A percentile compares a stretch with the other conserved stretches of the same genome.
Conservation (phyloP, 352 stramenopile species). For the Phytophthora tentaculata region DNA sequence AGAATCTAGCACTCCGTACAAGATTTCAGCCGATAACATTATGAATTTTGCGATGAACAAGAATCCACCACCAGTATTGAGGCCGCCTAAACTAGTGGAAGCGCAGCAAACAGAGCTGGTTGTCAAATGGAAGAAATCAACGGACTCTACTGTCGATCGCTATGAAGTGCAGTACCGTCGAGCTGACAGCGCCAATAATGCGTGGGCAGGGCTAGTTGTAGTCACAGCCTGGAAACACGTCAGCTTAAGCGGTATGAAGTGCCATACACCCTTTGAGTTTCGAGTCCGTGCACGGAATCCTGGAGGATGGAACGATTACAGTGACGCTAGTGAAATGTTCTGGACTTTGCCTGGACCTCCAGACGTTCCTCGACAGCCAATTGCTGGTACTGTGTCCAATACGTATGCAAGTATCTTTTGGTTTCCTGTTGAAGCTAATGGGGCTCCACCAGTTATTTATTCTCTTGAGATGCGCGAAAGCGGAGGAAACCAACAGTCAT, state of each 20-base stretch:
- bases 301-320: constrained; percentile 76
- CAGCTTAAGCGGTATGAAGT: constrained; percentile 49
- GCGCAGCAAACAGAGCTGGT: constrained; percentile 57
- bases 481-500: constrained; percentile 27
- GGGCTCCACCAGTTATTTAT: constrained; percentile 67
- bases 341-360: constrained; percentile 68
- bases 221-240: constrained; percentile 49
- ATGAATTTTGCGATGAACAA: constrained; percentile 60
- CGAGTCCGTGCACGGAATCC: constrained; percentile 71
- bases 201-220: constrained; percentile 52
- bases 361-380: constrained; percentile 46
- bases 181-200: constrained; percentile 52
- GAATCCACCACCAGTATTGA: constrained; percentile 36
- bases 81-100: constrained; percentile 53
- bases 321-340: constrained; percentile 48
- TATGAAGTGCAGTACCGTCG: constrained; percentile 78
- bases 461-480: constrained; percentile 62
- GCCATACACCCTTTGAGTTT: constrained; percentile 63
- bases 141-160: constrained; percentile 68
- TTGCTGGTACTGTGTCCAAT: constrained; percentile 65
- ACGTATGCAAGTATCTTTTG: constrained; percentile 80
- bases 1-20: constrained; percentile 37
- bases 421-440: constrained; percentile 62
- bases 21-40: constrained; percentile 73
- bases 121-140: constrained; percentile 65